These are phyloP conservation scores for Talinum fruticosum DNA, from an alignment of 148 eudicot genomes.

Conservation along the genomic window DNA sequence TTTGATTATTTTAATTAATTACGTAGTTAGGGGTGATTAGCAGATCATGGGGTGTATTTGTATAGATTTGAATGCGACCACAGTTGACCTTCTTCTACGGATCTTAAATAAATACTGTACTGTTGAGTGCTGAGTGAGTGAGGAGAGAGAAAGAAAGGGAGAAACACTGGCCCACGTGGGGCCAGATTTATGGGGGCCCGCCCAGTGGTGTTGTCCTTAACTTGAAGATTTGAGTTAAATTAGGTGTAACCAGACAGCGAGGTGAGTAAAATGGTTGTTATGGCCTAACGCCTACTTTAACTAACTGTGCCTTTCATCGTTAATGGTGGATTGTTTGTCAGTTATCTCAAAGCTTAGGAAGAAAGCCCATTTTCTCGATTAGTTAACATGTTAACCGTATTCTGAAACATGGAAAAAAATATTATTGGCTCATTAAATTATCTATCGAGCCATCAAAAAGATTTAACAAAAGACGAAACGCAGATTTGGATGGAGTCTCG, in stretches of 20 bases:
- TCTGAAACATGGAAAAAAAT: too few relatives aligned
- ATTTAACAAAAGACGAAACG: too few relatives aligned
- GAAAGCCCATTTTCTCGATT: too few relatives aligned
- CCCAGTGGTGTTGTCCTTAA: neutral
- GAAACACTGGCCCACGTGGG: constrained; percentile 24
- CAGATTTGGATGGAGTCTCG: too few relatives aligned
- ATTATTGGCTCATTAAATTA: too few relatives aligned
- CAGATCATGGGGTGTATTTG: neutral
- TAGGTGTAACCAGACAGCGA: neutral
- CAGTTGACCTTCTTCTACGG: constrained; percentile 11
- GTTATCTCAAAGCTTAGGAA: too few relatives aligned
- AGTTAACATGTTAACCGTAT: too few relatives aligned
- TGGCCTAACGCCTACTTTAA: too few relatives aligned
- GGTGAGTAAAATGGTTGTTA: too few relatives aligned
- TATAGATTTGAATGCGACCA: constrained; percentile 26
- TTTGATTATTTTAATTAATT: constrained; percentile 14
- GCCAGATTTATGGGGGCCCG: constrained; percentile 14
- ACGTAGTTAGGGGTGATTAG: neutral
- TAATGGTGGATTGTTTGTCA: too few relatives aligned
- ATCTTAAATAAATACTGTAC: neutral
- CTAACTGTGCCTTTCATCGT: too few relatives aligned
- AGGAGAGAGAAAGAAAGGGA: neutral
- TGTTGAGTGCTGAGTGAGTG: neutral
- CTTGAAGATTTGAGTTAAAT: neutral
- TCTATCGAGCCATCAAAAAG: too few relatives aligned